Conservation (phyloP, 2,329 filamentous ascomycete species). For the Fusarium graminum region DNA sequence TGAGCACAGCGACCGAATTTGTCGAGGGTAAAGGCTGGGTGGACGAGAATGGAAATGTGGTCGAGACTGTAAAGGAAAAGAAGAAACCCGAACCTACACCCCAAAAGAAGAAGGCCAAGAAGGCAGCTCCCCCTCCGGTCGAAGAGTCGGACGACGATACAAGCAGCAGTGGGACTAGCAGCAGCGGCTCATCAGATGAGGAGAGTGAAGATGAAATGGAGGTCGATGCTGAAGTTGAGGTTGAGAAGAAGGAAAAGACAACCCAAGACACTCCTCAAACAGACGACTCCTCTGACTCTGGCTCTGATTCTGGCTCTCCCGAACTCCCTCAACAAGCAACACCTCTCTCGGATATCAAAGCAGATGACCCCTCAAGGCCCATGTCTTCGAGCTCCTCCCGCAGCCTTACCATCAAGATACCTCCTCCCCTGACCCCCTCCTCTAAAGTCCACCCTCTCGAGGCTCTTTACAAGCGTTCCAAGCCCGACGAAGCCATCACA, state of each 20-base stretch:
- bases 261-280: conserved; percentile 28
- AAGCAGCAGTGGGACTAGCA: conserved; percentile 52
- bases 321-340: conserved; percentile 37
- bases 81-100: conserved; percentile 34
- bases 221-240: conserved; percentile 8
- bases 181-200: conserved; percentile 53
- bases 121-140: conserved; percentile 37
- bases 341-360: conserved; percentile 46
- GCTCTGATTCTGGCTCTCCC: conserved; percentile 20
- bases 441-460: conserved; percentile 84
- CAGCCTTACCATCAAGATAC: conserved; percentile 68
- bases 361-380: conserved; percentile 55
- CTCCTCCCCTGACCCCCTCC: conserved; percentile 60
- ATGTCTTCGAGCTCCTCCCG: conserved; percentile 65
- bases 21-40: conserved; percentile 92
- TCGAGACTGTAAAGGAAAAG: conserved; percentile 69
- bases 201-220: conserved; percentile 46
- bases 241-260: conserved; percentile 13
- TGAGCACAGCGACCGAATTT: conserved; percentile 68
- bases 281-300: conserved; percentile 25
- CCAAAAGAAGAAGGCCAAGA: conserved; percentile 46
- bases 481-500: conserved; percentile 58
- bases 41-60: conserved; percentile 79
- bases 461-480: conserved; percentile 86
- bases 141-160: conserved; percentile 51